A percentile compares a stretch with the other conserved stretches of the same genome.
phyloP scores from a whole-genome alignment of 805 yeast genomes.

The Teunomyces pallodes region DNA sequence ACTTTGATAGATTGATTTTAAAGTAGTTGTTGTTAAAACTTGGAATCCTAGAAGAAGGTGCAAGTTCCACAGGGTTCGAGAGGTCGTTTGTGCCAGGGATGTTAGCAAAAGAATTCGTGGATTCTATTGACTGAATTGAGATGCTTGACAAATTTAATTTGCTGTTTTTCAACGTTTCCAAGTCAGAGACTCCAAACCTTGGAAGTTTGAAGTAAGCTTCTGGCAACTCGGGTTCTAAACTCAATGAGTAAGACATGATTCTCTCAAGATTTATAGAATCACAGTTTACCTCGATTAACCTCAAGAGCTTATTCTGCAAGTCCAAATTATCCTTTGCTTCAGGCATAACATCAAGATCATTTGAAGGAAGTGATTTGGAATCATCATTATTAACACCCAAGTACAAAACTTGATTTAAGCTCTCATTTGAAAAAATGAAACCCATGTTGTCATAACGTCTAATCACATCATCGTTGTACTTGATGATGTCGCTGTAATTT shows the following conservation, averaged over 20 bases:
- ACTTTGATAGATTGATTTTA: slow-evolving; percentile 31
- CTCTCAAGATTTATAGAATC: slow-evolving; percentile 48
- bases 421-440: slow-evolving; percentile 42
- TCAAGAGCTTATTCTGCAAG: slow-evolving; percentile 36
- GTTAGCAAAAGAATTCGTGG: slow-evolving; percentile 12
- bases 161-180: slow-evolving; percentile 9
- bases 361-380: slow-evolving; percentile 18
- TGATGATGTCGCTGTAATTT: slow-evolving; percentile 41
- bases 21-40: slow-evolving; percentile 35
- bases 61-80: not conserved
- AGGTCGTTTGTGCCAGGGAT: not conserved
- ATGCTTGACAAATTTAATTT: slow-evolving; percentile 17
- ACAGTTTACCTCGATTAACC: slow-evolving; percentile 42
- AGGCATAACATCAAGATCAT: slow-evolving; percentile 7
- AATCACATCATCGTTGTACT: slow-evolving; percentile 40
- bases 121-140: slow-evolving; percentile 25
- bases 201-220: slow-evolving; percentile 31
- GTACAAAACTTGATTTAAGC: slow-evolving; percentile 41
- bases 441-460: slow-evolving; percentile 41
- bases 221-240: slow-evolving; percentile 58
- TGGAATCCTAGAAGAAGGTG: slow-evolving; percentile 26
- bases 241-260: slow-evolving; percentile 63
- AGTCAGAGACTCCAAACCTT: slow-evolving; percentile 1
- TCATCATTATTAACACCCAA: slow-evolving; percentile 38
- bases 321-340: slow-evolving; percentile 6